phyloP scores from a whole-genome alignment of 2,329 filamentous ascomycete genomes.

The Verticillium tricorpus region DNA sequence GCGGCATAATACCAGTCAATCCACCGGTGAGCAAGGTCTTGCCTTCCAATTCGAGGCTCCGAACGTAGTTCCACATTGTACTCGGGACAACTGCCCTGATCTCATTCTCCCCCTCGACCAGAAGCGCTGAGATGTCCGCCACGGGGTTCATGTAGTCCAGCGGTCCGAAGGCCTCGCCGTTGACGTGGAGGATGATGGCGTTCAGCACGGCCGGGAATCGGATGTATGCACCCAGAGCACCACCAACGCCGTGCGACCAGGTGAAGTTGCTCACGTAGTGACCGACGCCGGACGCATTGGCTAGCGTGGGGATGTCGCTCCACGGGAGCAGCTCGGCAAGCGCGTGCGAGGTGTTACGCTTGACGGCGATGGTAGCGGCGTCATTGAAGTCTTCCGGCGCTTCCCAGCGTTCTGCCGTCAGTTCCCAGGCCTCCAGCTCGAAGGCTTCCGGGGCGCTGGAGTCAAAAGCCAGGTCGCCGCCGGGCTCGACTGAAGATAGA shows the following conservation, averaged over 20 bases:
- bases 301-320: constrained; percentile 2
- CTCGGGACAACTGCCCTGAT: neutral
- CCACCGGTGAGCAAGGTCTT: too few relatives aligned
- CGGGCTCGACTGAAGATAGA: neutral
- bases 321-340: constrained; percentile 1
- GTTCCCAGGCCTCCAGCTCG: constrained; percentile 2
- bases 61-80: constrained; percentile 9
- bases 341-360: constrained; percentile 6
- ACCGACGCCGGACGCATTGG: constrained; percentile 7
- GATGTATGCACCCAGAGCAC: constrained; percentile 3
- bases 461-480: neutral
- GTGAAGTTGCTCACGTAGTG: constrained; percentile 6
- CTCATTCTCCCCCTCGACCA: constrained; percentile 5
- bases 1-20: too few relatives aligned
- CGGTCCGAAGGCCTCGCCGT: neutral
- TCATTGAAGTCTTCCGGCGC: constrained; percentile 4
- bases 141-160: neutral
- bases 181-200: constrained; percentile 1
- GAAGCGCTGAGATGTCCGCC: constrained; percentile 1
- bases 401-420: constrained; percentile 8
- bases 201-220: constrained; percentile 1
- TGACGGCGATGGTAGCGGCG: neutral
- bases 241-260: neutral
- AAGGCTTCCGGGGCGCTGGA: neutral
- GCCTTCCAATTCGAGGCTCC: neutral